These are phyloP conservation scores for Tagetes erecta DNA, from an alignment of 129 eudicot species.

Conservation along the genomic window DNA sequence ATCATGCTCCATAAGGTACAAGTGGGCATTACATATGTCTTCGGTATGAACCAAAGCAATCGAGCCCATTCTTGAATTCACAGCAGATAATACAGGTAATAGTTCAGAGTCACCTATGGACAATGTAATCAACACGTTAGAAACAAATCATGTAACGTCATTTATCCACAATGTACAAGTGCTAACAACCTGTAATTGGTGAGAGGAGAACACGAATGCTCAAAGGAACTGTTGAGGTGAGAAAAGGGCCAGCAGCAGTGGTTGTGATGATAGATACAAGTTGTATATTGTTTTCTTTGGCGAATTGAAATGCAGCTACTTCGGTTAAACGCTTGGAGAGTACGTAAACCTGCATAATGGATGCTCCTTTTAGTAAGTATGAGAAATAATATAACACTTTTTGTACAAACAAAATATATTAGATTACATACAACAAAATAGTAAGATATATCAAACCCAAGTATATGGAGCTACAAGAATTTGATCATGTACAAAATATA, in stretches of 20 bases:
- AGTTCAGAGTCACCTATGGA: slow-evolving; percentile 54
- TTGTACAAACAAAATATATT: neutral
- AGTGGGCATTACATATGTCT: slow-evolving; percentile 85
- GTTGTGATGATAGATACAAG: slow-evolving; percentile 70
- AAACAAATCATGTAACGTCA: slow-evolving; percentile 7
- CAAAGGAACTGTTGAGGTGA: slow-evolving; percentile 64
- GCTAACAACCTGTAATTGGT: slow-evolving; percentile 69
- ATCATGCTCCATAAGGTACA: slow-evolving; percentile 79
- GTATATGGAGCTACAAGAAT: too few species aligned
- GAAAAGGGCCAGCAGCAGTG: slow-evolving; percentile 82
- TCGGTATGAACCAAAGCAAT: slow-evolving; percentile 84
- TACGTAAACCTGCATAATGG: slow-evolving; percentile 55
- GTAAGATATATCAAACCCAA: neutral
- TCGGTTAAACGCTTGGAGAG: slow-evolving; percentile 73
- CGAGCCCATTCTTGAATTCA: slow-evolving; percentile 91
- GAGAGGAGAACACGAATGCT: slow-evolving; percentile 76
- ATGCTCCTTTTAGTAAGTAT: too few species aligned
- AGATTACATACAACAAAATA: neutral
- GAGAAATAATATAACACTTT: neutral
- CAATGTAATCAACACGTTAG: slow-evolving; percentile 2
- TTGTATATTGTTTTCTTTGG: slow-evolving; percentile 55
- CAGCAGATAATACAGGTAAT: slow-evolving; percentile 53
- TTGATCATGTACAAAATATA: neutral
- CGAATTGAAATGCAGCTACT: slow-evolving; percentile 66
- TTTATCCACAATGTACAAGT: slow-evolving; percentile 2